phyloP scores from a whole-genome alignment of 495 filamentous ascomycete genomes.

The Cladorrhinum samala region DNA sequence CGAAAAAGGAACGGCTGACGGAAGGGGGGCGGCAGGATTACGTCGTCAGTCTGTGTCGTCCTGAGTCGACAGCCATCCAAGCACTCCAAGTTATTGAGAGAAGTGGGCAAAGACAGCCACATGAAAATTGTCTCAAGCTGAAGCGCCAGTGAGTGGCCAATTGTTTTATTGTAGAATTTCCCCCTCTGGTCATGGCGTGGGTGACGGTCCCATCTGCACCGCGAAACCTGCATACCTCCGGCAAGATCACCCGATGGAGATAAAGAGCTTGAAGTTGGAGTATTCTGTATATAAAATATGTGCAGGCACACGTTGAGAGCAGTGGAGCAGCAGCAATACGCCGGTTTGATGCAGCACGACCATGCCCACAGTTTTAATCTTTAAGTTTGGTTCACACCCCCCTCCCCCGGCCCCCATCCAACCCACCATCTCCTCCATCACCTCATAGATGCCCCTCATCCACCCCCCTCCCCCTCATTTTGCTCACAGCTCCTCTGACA shows the following conservation, averaged over 20 bases:
- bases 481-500: too few species aligned
- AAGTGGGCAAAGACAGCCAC: neutral
- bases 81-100: neutral
- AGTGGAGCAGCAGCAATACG: too few species aligned
- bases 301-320: neutral
- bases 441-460: neutral
- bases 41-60: slow-evolving; percentile 16
- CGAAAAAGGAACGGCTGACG: neutral
- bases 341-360: too few species aligned
- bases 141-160: too few species aligned
- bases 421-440: too few species aligned
- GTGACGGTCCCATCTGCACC: neutral
- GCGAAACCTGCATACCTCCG: neutral
- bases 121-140: neutral
- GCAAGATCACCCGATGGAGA: neutral
- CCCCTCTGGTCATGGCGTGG: too few species aligned
- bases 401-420: too few species aligned
- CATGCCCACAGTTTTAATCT: too few species aligned
- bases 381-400: too few species aligned
- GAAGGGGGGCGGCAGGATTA: slow-evolving; percentile 23
- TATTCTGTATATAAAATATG: neutral
- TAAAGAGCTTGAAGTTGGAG: neutral
- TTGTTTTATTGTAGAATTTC: too few species aligned
- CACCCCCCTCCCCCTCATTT: neutral
- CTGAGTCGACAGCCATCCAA: slow-evolving; percentile 5